Percentiles rank a stretch among this genome's conserved stretches.
Conservation (phyloP, 805 yeast species). For the Millerozyma miso region DNA sequence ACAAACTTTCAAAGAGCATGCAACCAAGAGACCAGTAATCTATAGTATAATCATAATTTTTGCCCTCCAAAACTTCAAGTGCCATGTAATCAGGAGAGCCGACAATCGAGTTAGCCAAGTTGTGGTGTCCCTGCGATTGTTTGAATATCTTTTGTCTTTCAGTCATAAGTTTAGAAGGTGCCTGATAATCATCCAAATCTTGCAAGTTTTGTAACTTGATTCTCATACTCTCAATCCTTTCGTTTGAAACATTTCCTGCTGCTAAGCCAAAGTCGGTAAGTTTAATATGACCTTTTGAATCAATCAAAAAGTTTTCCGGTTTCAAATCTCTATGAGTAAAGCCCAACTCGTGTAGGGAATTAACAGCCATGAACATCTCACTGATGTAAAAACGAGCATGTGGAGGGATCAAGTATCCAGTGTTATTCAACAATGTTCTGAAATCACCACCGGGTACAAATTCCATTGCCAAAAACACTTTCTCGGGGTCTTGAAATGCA, state of each 20-base stretch:
- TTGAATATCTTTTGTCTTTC: constrained; percentile 88
- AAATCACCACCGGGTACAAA: constrained; percentile 99
- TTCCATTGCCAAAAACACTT: constrained; percentile 95
- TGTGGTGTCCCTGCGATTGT: constrained; percentile 74
- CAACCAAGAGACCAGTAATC: constrained; percentile 99
- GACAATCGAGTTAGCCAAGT: constrained; percentile 90
- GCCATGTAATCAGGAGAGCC: constrained; percentile 99
- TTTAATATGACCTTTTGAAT: constrained; percentile 86
- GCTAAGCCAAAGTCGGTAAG: constrained; percentile 96
- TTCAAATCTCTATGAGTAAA: constrained; percentile 96
- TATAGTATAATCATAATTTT: constrained; percentile 89
- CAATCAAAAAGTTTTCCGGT: constrained; percentile 90
- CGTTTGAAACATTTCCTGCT: constrained; percentile 90
- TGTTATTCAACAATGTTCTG: constrained; percentile 87
- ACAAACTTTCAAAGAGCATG: constrained; percentile 91
- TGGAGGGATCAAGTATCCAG: constrained; percentile 88
- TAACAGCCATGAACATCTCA: constrained; percentile 95
- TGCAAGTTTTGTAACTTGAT: constrained; percentile 63
- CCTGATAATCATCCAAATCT: constrained; percentile 59
- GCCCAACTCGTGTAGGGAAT: constrained; percentile 90
- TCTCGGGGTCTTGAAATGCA: constrained; percentile 91
- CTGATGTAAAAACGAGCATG: constrained; percentile 93
- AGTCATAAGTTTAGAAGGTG: constrained; percentile 64
- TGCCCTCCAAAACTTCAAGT: constrained; percentile 91
- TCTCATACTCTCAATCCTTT: constrained; percentile 90